Base-by-base conservation (phyloP, 257 asterid species). In the Galeopsis tetrahit region DNA sequence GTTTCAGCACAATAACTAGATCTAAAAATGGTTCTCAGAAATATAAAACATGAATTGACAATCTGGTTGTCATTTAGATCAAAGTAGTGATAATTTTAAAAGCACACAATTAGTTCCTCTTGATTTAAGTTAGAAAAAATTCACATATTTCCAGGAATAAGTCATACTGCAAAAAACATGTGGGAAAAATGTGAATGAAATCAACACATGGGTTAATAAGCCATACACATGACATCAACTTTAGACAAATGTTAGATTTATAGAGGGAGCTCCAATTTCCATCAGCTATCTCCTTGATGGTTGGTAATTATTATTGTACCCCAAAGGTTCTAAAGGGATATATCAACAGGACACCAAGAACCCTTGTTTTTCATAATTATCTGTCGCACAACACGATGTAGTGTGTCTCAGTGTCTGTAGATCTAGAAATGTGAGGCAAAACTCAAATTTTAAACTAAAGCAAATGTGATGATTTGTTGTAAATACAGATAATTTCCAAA, bases 401-500 rank as follows among this genome's bases (percentile, higher is more conserved):
- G 36, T n/a, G 28, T 10, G 2, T n/a, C n/a, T n/a, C n/a, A n/a
- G n/a, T n/a, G n/a, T 39, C 73, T 68, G 53, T 6, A 38, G 64
- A 11, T 39, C 49, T 34, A 3, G 36, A 49, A 44, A 52, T 46
- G 51, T 51, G 63, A 51, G 2, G 10, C 9, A 2, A 35, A 49
- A 14, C 34, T 68, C 36, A 6, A 68, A 3, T 4, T 5, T 33
- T 51, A 51, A 14, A 43, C 31, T 15, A 21, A 65, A 65, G 31
- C 42, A 65, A 43, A 65, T 65, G 58, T 51, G 14, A 68, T 34
- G 21, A 68, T 49, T n/a, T 49, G 17, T 15, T 68, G 73, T 58
- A 58, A 38, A 44, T 17, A 68, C 14, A 6, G 10, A 51, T 4
- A 52, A 34, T 11, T n/a, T 68, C 17, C 28, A 8, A 52, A 17